Evolutionary conservation across 2,329 filamentous ascomycete genomes (phyloP).

Genomic region (Thielaviopsis musarum): DNA sequence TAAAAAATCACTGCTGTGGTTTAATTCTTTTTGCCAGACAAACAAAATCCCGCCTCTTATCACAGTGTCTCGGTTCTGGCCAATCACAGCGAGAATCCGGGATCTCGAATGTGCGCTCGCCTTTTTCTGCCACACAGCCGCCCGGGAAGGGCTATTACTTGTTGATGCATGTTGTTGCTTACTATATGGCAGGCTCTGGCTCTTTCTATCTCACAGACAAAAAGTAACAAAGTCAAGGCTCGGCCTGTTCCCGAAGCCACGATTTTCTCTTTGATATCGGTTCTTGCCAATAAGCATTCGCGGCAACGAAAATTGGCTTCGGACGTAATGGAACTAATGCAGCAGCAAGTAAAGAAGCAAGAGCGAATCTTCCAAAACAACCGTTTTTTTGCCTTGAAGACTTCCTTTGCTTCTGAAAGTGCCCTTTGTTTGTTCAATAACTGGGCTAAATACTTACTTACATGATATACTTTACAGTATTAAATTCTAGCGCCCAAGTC

Average conservation of each 20-base stretch:
- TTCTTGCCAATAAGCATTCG: neutral
- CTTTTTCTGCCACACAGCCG: neutral
- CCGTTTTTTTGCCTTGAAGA: too few relatives aligned
- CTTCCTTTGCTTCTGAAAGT: neutral
- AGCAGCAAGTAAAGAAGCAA: too few relatives aligned
- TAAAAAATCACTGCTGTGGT: neutral
- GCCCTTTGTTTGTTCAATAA: neutral
- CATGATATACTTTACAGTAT: too few relatives aligned
- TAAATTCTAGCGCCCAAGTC: too few relatives aligned
- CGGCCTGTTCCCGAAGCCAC: neutral
- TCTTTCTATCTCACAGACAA: neutral
- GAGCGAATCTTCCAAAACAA: too few relatives aligned
- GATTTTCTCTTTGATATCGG: neutral
- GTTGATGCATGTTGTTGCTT: neutral
- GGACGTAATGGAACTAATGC: neutral
- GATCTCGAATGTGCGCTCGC: neutral
- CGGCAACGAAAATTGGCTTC: neutral
- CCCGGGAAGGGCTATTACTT: neutral
- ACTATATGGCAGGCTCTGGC: neutral
- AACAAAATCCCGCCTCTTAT: neutral
- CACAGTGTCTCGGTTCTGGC: neutral
- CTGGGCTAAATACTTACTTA: neutral
- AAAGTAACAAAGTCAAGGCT: neutral
- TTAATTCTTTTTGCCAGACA: neutral
- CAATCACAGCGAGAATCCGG: neutral